These are phyloP conservation scores for Vitis hybrid DNA, from an alignment of 177 flowering plant genomes.

Conservation along the genomic window DNA sequence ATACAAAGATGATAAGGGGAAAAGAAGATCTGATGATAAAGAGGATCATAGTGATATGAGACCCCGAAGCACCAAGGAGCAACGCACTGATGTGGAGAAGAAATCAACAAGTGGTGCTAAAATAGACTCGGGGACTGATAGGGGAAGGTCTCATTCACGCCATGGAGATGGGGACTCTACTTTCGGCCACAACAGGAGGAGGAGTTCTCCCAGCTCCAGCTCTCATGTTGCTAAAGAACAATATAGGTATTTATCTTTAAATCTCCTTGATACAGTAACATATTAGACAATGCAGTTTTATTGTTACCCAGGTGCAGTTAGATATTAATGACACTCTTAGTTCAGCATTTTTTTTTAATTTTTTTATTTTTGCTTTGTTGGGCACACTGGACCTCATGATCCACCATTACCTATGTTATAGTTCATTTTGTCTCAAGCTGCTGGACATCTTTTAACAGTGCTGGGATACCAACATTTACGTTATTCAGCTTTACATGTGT, in stretches of 20 bases:
- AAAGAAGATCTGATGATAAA: conserved; percentile 43
- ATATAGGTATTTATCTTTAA: conserved; percentile 36
- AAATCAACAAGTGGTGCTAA: conserved; percentile 35
- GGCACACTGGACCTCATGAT: neutral
- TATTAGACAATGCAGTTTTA: neutral
- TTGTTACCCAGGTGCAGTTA: neutral
- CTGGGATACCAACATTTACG: neutral
- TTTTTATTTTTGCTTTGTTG: neutral
- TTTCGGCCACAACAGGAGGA: conserved; percentile 28
- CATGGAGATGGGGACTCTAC: conserved; percentile 32
- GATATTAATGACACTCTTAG: neutral
- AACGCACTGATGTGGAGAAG: conserved; percentile 35
- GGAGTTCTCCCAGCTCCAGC: conserved; percentile 47
- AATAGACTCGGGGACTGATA: conserved; percentile 35
- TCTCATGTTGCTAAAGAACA: conserved; percentile 41
- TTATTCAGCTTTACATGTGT: neutral
- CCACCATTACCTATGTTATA: neutral
- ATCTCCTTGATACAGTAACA: neutral
- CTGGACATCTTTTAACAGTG: neutral
- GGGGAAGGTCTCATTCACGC: conserved; percentile 50
- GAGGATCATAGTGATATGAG: conserved; percentile 43
- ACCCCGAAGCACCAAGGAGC: conserved; percentile 40
- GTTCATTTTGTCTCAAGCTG: neutral
- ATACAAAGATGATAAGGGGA: conserved; percentile 46
- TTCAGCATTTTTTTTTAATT: neutral